phyloP scores from a whole-genome alignment of 192 early-diverging fungal genomes.

The Backusella australiensis region DNA sequence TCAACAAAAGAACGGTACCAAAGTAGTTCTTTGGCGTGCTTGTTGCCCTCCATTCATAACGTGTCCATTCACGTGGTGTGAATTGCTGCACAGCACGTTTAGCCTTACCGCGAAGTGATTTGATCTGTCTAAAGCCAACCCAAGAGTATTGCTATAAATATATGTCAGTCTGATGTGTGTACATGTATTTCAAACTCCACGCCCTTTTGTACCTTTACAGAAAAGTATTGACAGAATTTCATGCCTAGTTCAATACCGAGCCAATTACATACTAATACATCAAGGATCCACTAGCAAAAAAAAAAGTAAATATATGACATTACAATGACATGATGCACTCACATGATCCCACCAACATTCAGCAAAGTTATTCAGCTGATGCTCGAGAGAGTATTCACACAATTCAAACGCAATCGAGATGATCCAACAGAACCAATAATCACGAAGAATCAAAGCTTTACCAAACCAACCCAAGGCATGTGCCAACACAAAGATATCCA shows the following conservation, averaged over 20 bases:
- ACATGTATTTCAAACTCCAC: background rate
- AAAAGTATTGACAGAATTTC: slow-evolving; percentile 97
- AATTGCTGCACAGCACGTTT: slow-evolving; percentile 89
- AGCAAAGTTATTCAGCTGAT: slow-evolving; percentile 96
- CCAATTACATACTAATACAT: slow-evolving; percentile 78
- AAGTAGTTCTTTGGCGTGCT: slow-evolving; percentile 85
- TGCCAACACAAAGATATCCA: slow-evolving; percentile 93
- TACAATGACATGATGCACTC: slow-evolving; percentile 23
- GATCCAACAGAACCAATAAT: slow-evolving; percentile 97
- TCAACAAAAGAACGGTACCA: slow-evolving; percentile 69
- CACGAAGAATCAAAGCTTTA: slow-evolving; percentile 90
- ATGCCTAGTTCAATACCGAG: slow-evolving; percentile 89
- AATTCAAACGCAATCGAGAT: slow-evolving; percentile 93
- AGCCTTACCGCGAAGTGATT: slow-evolving; percentile 80
- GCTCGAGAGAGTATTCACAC: slow-evolving; percentile 91
- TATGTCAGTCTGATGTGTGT: background rate
- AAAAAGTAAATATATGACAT: background rate
- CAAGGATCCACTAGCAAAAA: slow-evolving; percentile 11
- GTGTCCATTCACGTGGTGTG: slow-evolving; percentile 93
- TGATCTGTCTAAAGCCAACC: slow-evolving; percentile 87
- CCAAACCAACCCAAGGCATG: slow-evolving; percentile 94
- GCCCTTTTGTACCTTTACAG: slow-evolving; percentile 60
- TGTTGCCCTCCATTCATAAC: slow-evolving; percentile 88
- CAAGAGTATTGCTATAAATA: slow-evolving; percentile 79
- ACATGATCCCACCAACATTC: slow-evolving; percentile 99